Evolutionary conservation across 768 basidiomycete genomes (phyloP).

Genomic region (Pleurotus cornucopiae): DNA sequence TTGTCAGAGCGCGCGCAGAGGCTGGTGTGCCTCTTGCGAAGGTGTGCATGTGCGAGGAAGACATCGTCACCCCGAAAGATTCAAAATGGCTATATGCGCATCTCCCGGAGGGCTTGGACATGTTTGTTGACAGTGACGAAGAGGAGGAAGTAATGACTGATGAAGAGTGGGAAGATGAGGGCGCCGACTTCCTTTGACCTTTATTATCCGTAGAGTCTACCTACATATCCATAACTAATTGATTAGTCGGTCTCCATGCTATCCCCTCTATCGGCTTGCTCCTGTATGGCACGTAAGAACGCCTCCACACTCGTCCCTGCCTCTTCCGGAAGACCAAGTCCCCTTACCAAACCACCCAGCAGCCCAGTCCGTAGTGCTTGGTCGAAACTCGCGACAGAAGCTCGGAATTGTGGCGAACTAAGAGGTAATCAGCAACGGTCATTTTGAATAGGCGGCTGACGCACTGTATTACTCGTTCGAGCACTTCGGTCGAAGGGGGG

Average conservation of each 20-base stretch:
- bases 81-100: constrained; percentile 49
- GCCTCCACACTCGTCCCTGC: constrained; percentile 76
- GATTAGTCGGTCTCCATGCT: constrained; percentile 78
- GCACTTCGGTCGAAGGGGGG: constrained; percentile 62
- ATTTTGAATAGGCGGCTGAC: constrained; percentile 8
- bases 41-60: constrained; percentile 36
- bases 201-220: too few species aligned
- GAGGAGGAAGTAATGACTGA: constrained; percentile 28
- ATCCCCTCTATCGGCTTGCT: constrained; percentile 66
- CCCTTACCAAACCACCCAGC: constrained; percentile 67
- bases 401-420: constrained; percentile 78
- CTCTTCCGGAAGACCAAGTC: constrained; percentile 79
- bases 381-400: constrained; percentile 76
- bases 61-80: constrained; percentile 35
- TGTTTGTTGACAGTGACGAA: constrained; percentile 50
- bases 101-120: constrained; percentile 42
- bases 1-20: constrained; percentile 39
- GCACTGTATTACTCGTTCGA: constrained; percentile 69
- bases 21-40: constrained; percentile 42
- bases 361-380: constrained; percentile 81
- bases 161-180: constrained; percentile 18
- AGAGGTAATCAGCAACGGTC: constrained; percentile 4
- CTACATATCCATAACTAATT: too few species aligned
- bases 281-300: constrained; percentile 77
- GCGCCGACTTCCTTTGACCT: too few species aligned